Base-by-base conservation (phyloP, 805 yeast genomes). In the Nakazawaea anatomiae region DNA sequence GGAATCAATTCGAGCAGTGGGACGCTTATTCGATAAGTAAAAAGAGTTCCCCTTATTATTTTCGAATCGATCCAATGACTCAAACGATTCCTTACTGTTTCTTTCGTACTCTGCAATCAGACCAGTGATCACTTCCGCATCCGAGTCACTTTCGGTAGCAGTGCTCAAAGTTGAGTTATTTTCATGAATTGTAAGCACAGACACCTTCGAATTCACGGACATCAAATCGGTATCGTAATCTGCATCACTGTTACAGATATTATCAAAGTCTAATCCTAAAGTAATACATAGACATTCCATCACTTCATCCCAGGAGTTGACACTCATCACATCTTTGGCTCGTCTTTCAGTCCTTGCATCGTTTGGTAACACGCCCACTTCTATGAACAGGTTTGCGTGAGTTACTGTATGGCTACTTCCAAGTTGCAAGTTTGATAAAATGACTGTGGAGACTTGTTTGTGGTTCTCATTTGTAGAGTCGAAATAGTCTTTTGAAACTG, bases 221-320 rank as follows among this genome's bases (percentile, higher is more conserved):
- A 38, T 29, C 32, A 35, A 32, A 32, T 39, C 48, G 25, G 25
- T 32, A n/a, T 45, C 42, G 4, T 11, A 7, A n/a, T 45, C 48
- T 25, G 36, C 25, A 18, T 32, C 43, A 40, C 48, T 46, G 10
- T 29, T 27, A 30, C 51, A 44, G 27, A 47, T 34, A 6, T 32
- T 49, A 41, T 66, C 70, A 55, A 68, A 68, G 38, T 67, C 71
- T 25, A 68, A 50, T 1, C 66, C 69, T 34, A 64, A 59, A 11
- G 51, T 47, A 5, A 52, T 52, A 48, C 71, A 68, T 5, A 68
- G 59, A 2, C 60, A 61, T 41, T 68, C 72, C 72, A 68, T 68
- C 1, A 60, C 64, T 42, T 67, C 69, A 30, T 64, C 67, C 72
- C 72, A 68, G 9, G 53, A 46, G 7, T 44, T 38, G 4, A 46